A percentile compares a stretch with the other conserved stretches of the same genome.
Conservation (phyloP, 2,329 filamentous ascomycete genomes). For the Dryadomyces sulphureus region DNA sequence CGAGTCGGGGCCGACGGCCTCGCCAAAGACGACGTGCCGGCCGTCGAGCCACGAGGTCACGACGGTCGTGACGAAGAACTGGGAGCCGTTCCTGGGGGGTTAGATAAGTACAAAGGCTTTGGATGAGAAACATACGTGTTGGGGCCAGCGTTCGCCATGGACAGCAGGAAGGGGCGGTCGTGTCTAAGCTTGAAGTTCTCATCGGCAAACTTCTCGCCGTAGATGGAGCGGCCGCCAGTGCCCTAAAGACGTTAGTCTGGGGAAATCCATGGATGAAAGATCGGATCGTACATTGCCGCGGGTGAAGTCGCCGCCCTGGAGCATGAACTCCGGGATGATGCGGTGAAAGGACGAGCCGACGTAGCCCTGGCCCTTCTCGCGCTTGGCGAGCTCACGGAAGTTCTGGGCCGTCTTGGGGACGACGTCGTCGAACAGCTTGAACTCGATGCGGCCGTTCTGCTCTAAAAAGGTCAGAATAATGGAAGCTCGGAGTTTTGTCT, state of each 20-base stretch:
- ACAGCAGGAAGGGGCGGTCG: slow-evolving; percentile 61
- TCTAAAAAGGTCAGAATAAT: slow-evolving; percentile 25
- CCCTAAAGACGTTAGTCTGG: slow-evolving; percentile 37
- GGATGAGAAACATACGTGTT: slow-evolving; percentile 52
- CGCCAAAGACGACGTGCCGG: slow-evolving; percentile 75
- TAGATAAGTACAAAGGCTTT: neutral
- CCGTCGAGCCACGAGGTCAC: slow-evolving; percentile 73
- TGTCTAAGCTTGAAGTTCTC: slow-evolving; percentile 80
- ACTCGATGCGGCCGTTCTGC: slow-evolving; percentile 69
- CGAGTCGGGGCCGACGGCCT: slow-evolving; percentile 41
- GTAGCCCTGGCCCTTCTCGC: slow-evolving; percentile 73
- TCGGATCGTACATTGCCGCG: slow-evolving; percentile 62
- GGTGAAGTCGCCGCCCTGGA: slow-evolving; percentile 93
- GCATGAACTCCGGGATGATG: slow-evolving; percentile 87
- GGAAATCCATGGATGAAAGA: neutral
- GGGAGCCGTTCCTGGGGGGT: slow-evolving; percentile 72
- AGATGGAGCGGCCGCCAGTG: slow-evolving; percentile 86
- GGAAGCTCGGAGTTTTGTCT: neutral
- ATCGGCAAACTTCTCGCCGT: slow-evolving; percentile 85
- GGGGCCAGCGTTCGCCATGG: slow-evolving; percentile 89
- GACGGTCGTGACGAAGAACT: slow-evolving; percentile 96
- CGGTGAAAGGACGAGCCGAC: slow-evolving; percentile 77
- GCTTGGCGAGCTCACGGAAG: slow-evolving; percentile 74
- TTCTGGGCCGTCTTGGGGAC: slow-evolving; percentile 82
- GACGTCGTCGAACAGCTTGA: slow-evolving; percentile 63